These are phyloP conservation scores for Hanseniaspora thailandica DNA, from an alignment of 805 yeast genomes.

Conservation along the genomic window DNA sequence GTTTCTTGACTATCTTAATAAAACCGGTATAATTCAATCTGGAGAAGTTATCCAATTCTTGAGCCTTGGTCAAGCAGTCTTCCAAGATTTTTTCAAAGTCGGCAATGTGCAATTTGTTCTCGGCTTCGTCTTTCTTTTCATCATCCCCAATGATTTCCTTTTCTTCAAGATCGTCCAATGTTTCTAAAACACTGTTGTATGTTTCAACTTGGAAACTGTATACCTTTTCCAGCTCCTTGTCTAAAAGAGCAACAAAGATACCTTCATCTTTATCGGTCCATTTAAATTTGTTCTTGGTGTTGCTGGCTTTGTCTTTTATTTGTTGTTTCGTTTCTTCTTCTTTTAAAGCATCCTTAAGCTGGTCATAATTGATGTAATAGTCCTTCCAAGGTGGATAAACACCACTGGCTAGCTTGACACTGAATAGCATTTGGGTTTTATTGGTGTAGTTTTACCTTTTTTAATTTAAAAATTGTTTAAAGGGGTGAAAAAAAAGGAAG, in stretches of 20 bases:
- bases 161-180: conserved; percentile 51
- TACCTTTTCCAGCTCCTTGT: conserved; percentile 63
- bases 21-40: conserved; percentile 91
- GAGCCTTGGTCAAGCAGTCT: conserved; percentile 58
- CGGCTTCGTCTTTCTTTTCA: conserved; percentile 34
- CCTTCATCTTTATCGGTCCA: conserved; percentile 70
- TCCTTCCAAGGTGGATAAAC: conserved; percentile 80
- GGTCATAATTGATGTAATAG: conserved; percentile 55
- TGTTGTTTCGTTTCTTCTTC: conserved; percentile 42
- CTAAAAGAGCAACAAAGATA: conserved; percentile 53
- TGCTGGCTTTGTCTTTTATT: conserved; percentile 19
- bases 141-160: conserved; percentile 22
- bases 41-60: conserved; percentile 79
- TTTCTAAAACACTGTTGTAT: conserved; percentile 55
- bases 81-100: conserved; percentile 61
- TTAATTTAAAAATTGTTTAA: neutral
- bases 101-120: conserved; percentile 42
- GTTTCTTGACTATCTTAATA: conserved; percentile 87
- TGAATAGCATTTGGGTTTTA: conserved; percentile 55
- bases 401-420: conserved; percentile 70
- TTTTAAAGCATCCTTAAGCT: conserved; percentile 53
- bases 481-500: neutral
- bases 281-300: conserved; percentile 17
- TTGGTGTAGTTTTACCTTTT: neutral
- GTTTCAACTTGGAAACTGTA: conserved; percentile 58